Percentiles rank a stretch among this genome's conserved stretches.
These are phyloP conservation scores for Nematocida sp. DNA, from an alignment of 371 early-diverging fungal genomes.

Conservation along the genomic window DNA sequence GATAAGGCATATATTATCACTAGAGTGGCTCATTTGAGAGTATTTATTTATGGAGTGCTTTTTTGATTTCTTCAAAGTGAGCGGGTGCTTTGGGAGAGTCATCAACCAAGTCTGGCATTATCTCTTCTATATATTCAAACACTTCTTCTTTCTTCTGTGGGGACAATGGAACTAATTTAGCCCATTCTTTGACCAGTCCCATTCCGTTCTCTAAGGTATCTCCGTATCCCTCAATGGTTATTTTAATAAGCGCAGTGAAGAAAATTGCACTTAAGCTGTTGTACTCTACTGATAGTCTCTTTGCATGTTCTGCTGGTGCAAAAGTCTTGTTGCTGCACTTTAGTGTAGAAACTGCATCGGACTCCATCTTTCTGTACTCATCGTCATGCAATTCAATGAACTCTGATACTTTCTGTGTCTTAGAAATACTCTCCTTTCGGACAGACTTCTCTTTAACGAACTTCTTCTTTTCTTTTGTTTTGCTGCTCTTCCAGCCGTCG, in stretches of 20 bases:
- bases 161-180: background rate
- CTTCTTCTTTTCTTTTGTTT: slow-evolving; percentile 40
- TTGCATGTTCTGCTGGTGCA: background rate
- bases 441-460: slow-evolving; percentile 9
- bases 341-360: background rate
- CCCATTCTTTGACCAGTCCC: slow-evolving; percentile 39
- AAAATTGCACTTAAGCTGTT: slow-evolving; percentile 9
- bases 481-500: slow-evolving; percentile 28
- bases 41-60: slow-evolving; percentile 36
- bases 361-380: slow-evolving; percentile 28
- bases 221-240: slow-evolving; percentile 45
- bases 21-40: background rate
- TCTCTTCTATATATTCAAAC: slow-evolving; percentile 36
- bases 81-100: slow-evolving; percentile 49
- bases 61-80: slow-evolving; percentile 24
- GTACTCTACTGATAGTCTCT: slow-evolving; percentile 1
- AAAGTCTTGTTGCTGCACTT: background rate
- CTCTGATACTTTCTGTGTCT: slow-evolving; percentile 14
- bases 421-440: background rate
- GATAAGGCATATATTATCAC: background rate
- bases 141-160: slow-evolving; percentile 39
- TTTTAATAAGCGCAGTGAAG: slow-evolving; percentile 32
- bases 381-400: slow-evolving; percentile 6
- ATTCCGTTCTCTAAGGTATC: slow-evolving; percentile 8
- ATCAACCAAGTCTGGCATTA: slow-evolving; percentile 44